Base-by-base conservation (phyloP, 176 grass and related monocot species). In the Alloteropsis semialata region DNA sequence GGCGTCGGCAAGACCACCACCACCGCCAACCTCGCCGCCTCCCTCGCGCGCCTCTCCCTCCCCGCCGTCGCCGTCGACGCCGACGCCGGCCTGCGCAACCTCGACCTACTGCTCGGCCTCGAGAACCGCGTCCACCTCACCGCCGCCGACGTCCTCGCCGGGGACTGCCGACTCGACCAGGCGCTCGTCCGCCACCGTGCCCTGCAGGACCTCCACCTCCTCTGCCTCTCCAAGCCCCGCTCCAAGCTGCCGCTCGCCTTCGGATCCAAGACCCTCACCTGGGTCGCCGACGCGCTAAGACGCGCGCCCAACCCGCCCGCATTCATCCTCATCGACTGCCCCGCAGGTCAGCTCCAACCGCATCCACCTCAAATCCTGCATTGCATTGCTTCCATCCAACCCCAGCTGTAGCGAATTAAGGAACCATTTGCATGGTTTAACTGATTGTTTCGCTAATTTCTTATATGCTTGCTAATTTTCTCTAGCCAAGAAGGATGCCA, bases 111-210 rank as follows among this genome's bases (percentile, higher is more conserved):
- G 50, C 91, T 99, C 4, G 93, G 96, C 11, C 92, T 99, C 62
- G 93, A 96, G 88, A 99, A 99, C 83, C 91, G 91, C 36, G 91
- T 96, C 61, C 84, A 99, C 88, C 94, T 86, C 71, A 98, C 96
- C 34, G 96, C 96, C 61, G 87, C 93, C 3, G 96, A 98, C 77
- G 91, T 98, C 64, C 91, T 98, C 85, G 84, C 92, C 6, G 96
- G 96, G 7, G 96, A 98, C 85, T 98, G 96, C 78, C 89, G 96
- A 30, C 96, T 98, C 72, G 96, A 98, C 78, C 96, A 98, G 85
- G 92, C 96, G 43, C 90, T 98, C 25, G 74, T 95, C 49, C 92
- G 96, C 2, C 90, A 98, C 85, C 96, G 96, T 28, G 83, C 92
- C 42, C 94, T 92, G 76, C 89, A 88, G 32, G 90, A 79, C 22